Percentiles rank a stretch among this genome's conserved stretches.
Evolutionary conservation across 768 basidiomycete genomes (phyloP).

Genomic region (Lactifluus pinguis): DNA sequence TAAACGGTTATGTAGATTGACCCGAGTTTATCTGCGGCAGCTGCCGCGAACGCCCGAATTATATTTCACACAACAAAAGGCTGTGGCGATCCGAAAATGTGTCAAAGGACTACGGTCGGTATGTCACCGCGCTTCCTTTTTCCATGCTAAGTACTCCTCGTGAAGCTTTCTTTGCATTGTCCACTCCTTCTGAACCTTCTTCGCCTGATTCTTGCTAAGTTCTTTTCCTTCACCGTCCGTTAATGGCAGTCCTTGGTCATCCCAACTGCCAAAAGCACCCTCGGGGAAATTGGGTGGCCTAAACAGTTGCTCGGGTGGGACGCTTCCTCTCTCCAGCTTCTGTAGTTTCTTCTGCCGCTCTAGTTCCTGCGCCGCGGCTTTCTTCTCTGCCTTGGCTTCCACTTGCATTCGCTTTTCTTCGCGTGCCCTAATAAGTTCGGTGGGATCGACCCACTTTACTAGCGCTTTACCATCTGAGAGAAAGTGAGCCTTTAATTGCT

Average conservation of each 20-base stretch:
- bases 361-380: constrained; percentile 58
- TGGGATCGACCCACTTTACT: constrained; percentile 82
- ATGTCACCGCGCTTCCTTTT: constrained; percentile 23
- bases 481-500: neutral
- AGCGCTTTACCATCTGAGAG: constrained; percentile 85
- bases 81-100: constrained; percentile 10
- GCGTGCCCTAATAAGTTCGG: constrained; percentile 70
- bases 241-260: constrained; percentile 74
- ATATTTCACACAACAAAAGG: neutral
- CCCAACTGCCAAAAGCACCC: constrained; percentile 75
- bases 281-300: constrained; percentile 68
- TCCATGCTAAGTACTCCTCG: constrained; percentile 60
- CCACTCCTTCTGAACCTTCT: constrained; percentile 72
- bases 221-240: constrained; percentile 82
- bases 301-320: constrained; percentile 72
- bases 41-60: neutral
- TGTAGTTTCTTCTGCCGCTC: constrained; percentile 59
- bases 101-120: constrained; percentile 5
- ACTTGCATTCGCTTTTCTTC: constrained; percentile 78
- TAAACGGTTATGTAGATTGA: constrained; percentile 8
- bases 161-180: constrained; percentile 69
- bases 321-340: constrained; percentile 78
- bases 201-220: constrained; percentile 68
- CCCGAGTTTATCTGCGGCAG: neutral
- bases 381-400: constrained; percentile 72